phyloP scores from a whole-genome alignment of 331 rosid species.

The Quercus phellos region DNA sequence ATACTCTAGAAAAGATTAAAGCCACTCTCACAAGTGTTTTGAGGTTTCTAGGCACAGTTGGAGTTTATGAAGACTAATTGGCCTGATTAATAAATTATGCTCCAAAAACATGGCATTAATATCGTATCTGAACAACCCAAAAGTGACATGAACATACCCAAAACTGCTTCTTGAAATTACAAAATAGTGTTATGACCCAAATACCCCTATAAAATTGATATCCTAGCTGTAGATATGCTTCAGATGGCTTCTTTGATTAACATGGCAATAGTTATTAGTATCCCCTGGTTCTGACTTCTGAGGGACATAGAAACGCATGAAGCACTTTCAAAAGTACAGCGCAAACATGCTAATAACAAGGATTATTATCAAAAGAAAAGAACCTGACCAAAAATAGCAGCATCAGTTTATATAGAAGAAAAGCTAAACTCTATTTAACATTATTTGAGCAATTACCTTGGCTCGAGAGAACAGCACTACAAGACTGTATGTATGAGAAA shows the following conservation, averaged over 20 bases:
- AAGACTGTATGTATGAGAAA: conserved; percentile 75
- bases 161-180: conserved; percentile 1
- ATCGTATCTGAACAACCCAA: neutral
- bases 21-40: neutral
- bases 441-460: conserved; percentile 51
- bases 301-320: neutral
- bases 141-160: conserved; percentile 4
- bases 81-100: neutral
- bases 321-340: neutral
- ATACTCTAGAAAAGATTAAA: neutral
- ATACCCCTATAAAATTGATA: neutral
- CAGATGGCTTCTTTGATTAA: conserved; percentile 7
- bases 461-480: conserved; percentile 69
- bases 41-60: neutral
- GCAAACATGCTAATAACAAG: no score
- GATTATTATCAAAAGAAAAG: neutral
- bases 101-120: conserved; percentile 1
- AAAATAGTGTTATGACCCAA: neutral
- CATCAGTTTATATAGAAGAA: conserved; percentile 15
- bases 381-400: neutral
- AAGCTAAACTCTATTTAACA: conserved; percentile 5
- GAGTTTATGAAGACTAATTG: neutral
- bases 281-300: neutral
- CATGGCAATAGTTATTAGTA: neutral
- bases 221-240: neutral